phyloP scores from a whole-genome alignment of 164 flowering plant species.

The Magnolia changhungtana region DNA sequence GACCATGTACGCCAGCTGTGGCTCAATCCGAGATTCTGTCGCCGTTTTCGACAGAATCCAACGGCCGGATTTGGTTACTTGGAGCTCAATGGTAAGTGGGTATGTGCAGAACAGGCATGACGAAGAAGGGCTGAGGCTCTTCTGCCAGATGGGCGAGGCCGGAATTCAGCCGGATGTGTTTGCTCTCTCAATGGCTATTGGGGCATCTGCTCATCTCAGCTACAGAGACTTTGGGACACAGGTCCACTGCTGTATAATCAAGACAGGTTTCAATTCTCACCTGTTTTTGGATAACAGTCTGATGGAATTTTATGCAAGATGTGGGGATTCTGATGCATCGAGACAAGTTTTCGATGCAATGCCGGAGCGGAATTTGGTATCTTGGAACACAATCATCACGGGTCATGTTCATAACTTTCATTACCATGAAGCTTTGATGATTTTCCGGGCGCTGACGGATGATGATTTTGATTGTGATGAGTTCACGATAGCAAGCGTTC shows the following conservation, averaged over 20 bases:
- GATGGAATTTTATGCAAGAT: conserved; percentile 32
- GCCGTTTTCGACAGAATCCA: conserved; percentile 24
- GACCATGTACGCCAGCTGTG: conserved; percentile 32
- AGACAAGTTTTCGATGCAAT: conserved; percentile 20
- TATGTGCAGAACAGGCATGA: conserved; percentile 26
- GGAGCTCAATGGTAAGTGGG: conserved; percentile 32
- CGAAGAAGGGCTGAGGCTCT: conserved; percentile 27
- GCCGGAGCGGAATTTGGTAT: conserved; percentile 28
- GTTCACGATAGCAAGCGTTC: conserved; percentile 24
- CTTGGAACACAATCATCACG: conserved; percentile 30
- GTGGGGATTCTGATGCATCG: conserved; percentile 24
- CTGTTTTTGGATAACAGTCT: conserved; percentile 29
- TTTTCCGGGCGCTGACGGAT: conserved; percentile 21
- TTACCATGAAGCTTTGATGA: conserved; percentile 21
- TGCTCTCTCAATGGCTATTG: conserved; percentile 22
- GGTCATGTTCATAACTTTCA: conserved; percentile 23
- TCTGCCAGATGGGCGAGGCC: conserved; percentile 15
- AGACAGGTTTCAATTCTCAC: conserved; percentile 23
- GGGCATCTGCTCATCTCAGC: conserved; percentile 23
- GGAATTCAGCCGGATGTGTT: conserved; percentile 24
- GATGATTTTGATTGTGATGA: conserved; percentile 23
- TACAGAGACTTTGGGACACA: conserved; percentile 26
- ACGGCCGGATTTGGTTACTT: conserved; percentile 28
- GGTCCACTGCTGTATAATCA: conserved; percentile 25
- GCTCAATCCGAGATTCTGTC: conserved; percentile 18